phyloP scores from a whole-genome alignment of 2,329 filamentous ascomycete species.

The Periconia sp. region DNA sequence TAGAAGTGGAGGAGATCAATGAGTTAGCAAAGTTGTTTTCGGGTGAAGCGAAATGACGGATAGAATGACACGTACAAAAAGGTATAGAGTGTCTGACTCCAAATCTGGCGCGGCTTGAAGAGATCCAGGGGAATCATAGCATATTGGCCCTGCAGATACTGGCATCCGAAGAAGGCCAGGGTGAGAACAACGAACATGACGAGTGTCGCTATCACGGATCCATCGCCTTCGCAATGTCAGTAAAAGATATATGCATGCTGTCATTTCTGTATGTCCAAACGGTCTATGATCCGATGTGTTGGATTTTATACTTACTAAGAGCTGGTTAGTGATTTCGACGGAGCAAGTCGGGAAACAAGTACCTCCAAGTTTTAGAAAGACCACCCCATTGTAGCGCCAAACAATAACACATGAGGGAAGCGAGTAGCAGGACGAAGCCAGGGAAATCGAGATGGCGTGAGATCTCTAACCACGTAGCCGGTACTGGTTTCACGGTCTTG shows the following conservation, averaged over 20 bases:
- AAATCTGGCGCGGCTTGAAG: slow-evolving; percentile 37
- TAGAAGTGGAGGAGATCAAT: background rate
- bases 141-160: slow-evolving; percentile 20
- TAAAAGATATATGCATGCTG: background rate
- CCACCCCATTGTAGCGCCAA: slow-evolving; percentile 50
- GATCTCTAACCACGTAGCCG: slow-evolving; percentile 30
- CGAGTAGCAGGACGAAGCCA: slow-evolving; percentile 37
- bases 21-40: background rate
- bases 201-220: slow-evolving; percentile 42
- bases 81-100: slow-evolving; percentile 26
- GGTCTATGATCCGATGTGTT: too few relatives aligned
- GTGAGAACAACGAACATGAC: slow-evolving; percentile 40
- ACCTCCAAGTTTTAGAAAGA: slow-evolving; percentile 39
- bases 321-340: too few relatives aligned
- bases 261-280: too few relatives aligned
- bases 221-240: slow-evolving; percentile 10
- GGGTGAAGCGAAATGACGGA: too few relatives aligned
- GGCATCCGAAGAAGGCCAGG: slow-evolving; percentile 34
- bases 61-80: slow-evolving; percentile 32
- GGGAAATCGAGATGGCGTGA: slow-evolving; percentile 43
- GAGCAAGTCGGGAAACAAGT: background rate
- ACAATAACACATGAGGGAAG: slow-evolving; percentile 43
- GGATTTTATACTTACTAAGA: too few relatives aligned
- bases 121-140: slow-evolving; percentile 33
- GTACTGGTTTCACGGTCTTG: slow-evolving; percentile 14